Conservation (phyloP, 768 basidiomycete species). For the Gelatoporia subvermispora region DNA sequence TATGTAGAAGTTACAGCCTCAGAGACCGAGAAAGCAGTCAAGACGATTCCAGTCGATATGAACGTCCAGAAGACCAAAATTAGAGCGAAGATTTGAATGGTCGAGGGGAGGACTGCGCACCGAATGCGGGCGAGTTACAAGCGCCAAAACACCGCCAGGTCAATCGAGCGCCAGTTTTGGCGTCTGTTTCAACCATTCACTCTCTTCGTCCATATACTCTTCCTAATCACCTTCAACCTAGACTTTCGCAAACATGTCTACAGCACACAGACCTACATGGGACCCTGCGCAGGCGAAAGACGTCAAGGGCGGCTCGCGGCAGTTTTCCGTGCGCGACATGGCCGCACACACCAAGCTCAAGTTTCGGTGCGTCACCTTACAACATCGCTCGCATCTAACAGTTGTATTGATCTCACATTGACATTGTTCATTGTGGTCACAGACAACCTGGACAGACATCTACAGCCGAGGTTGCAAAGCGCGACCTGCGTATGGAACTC, state of each 20-base stretch:
- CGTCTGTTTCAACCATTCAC: neutral
- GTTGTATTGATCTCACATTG: neutral
- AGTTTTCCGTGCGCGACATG: slow-evolving; percentile 91
- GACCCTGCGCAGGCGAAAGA: slow-evolving; percentile 93
- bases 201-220: neutral
- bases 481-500: slow-evolving; percentile 81
- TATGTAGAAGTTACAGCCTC: too few species aligned
- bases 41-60: too few species aligned
- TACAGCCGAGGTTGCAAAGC: slow-evolving; percentile 63
- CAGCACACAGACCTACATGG: slow-evolving; percentile 95
- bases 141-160: too few species aligned
- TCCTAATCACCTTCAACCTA: neutral
- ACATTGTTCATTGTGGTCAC: neutral
- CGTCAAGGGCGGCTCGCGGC: slow-evolving; percentile 86
- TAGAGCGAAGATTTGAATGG: too few species aligned
- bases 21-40: too few species aligned
- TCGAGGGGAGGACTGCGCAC: too few species aligned
- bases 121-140: too few species aligned
- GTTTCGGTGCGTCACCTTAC: slow-evolving; percentile 64
- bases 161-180: neutral
- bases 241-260: slow-evolving; percentile 55
- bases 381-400: neutral
- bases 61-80: too few species aligned
- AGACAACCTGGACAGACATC: slow-evolving; percentile 92
- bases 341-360: slow-evolving; percentile 96